phyloP scores from a whole-genome alignment of 2,329 filamentous ascomycete genomes.

The Fulvia fulva region DNA sequence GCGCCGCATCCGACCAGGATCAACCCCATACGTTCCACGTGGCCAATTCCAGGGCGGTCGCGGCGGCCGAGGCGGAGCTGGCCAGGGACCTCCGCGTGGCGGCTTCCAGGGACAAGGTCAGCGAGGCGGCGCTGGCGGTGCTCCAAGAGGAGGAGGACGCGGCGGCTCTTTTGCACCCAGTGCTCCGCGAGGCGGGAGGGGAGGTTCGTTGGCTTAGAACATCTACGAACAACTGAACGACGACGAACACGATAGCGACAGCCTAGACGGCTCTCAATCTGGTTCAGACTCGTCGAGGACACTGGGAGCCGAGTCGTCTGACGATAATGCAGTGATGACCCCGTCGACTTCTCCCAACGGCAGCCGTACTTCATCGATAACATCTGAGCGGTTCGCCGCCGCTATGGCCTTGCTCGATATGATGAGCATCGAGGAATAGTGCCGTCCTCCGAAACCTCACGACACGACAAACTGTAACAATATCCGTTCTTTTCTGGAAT shows the following conservation, averaged over 20 bases:
- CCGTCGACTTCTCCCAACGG: not conserved
- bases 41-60: slow-evolving; percentile 61
- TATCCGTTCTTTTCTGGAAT: not conserved
- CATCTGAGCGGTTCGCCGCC: not conserved
- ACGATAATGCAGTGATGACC: not conserved
- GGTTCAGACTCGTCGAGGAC: not conserved
- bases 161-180: slow-evolving; percentile 4
- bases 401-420: not conserved
- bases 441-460: not conserved
- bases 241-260: not conserved
- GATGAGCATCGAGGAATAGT: not conserved
- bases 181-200: slow-evolving; percentile 4
- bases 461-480: not conserved
- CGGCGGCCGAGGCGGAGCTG: slow-evolving; percentile 48
- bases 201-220: slow-evolving; percentile 21
- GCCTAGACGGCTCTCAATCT: not conserved
- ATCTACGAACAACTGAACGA: not conserved
- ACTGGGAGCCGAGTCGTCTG: not conserved
- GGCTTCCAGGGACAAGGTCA: slow-evolving; percentile 3
- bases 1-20: slow-evolving; percentile 60
- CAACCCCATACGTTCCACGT: slow-evolving; percentile 35
- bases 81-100: slow-evolving; percentile 20
- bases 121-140: slow-evolving; percentile 4
- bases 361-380: not conserved
- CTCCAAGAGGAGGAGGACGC: slow-evolving; percentile 8